These are phyloP conservation scores for Phytopythium litorale DNA, from an alignment of 352 stramenopile species.

Conservation along the genomic window DNA sequence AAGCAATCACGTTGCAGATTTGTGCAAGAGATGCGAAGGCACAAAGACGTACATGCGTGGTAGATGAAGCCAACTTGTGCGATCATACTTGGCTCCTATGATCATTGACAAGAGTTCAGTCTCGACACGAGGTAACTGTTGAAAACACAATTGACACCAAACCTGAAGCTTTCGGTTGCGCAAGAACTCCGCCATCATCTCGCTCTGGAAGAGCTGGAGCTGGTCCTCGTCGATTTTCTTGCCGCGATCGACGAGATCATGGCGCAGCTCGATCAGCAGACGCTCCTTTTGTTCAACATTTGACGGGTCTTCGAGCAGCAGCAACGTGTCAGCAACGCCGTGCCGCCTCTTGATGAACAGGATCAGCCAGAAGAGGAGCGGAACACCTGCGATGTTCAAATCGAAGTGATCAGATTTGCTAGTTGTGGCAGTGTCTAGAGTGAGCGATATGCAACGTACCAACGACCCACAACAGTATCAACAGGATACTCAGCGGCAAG, in stretches of 20 bases:
- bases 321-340: conserved; percentile 44
- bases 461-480: conserved; percentile 57
- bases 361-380: conserved; percentile 68
- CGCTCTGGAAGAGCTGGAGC: conserved; percentile 38
- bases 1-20: background rate
- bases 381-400: conserved; percentile 35
- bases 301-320: conserved; percentile 37
- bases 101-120: background rate
- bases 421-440: accelerated
- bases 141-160: background rate
- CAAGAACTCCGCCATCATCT: conserved; percentile 54
- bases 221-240: conserved; percentile 43
- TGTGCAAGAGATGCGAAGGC: background rate
- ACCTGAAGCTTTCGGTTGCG: conserved; percentile 53
- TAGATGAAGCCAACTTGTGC: conserved; percentile 82
- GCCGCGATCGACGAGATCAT: conserved; percentile 37
- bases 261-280: conserved; percentile 40
- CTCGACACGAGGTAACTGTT: background rate
- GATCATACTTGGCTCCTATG: conserved; percentile 62
- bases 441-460: conserved; percentile 22
- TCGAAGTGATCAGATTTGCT: background rate
- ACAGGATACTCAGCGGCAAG: conserved; percentile 34
- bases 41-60: conserved; percentile 48
- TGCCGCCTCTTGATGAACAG: conserved; percentile 44
- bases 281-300: conserved; percentile 38